Percentiles rank a stretch among this genome's conserved stretches.
Evolutionary conservation across 495 filamentous ascomycete species (phyloP).

Genomic region (Penicillium malachiteum): DNA sequence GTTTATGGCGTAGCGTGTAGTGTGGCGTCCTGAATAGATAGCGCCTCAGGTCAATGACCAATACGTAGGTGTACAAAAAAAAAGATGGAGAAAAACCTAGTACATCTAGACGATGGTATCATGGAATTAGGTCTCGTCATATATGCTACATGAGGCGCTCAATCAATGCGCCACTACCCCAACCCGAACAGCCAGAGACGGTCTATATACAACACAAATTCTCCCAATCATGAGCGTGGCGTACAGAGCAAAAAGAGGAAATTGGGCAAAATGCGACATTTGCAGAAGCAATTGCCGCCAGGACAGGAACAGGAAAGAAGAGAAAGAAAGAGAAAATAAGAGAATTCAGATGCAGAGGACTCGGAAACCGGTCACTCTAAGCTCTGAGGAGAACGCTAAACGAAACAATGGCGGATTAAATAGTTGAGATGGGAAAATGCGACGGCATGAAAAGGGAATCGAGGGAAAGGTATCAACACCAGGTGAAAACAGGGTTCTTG

Average conservation of each 20-base stretch:
- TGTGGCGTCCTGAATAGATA: no score
- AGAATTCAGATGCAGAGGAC: constrained; percentile 3
- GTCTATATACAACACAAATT: constrained; percentile 35
- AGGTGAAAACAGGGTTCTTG: constrained; percentile 94
- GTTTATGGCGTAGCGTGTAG: no score
- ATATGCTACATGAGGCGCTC: constrained; percentile 37
- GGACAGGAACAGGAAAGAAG: background rate
- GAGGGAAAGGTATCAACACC: constrained; percentile 65
- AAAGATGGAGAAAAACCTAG: background rate
- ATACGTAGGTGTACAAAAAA: no score
- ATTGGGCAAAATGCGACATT: constrained; percentile 2
- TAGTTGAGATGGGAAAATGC: constrained; percentile 16
- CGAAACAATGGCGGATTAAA: constrained; percentile 22
- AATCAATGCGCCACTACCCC: constrained; percentile 29
- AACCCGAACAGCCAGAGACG: constrained; percentile 25
- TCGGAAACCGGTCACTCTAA: background rate
- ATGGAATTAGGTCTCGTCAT: constrained; percentile 35
- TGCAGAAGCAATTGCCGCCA: background rate
- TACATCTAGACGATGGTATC: constrained; percentile 24
- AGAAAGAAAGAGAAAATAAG: background rate
- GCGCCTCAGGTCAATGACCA: no score
- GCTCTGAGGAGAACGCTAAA: constrained; percentile 16
- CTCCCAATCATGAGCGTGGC: constrained; percentile 29
- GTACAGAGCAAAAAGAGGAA: constrained; percentile 8
- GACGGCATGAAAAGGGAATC: constrained; percentile 12